Base-by-base conservation (phyloP, 1,284 basidiomycete species). In the Malassezia sp. region DNA sequence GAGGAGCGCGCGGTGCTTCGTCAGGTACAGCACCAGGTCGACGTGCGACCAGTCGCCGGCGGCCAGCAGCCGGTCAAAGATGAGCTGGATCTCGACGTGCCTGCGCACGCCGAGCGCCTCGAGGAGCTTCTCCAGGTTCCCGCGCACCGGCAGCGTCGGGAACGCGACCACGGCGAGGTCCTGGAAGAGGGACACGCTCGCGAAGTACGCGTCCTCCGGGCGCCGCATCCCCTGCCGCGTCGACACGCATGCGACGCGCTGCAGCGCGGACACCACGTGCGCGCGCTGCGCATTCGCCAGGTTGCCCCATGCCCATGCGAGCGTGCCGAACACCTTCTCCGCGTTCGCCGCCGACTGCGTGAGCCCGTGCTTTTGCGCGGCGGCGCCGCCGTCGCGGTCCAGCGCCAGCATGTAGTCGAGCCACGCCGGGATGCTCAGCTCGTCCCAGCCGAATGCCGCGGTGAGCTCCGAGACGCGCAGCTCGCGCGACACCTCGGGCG, bases 151-250 rank as follows among this genome's bases (percentile, higher is more conserved):
- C 0, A 70, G 54, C 10, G 82, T 84, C 0, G 86, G 79, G 37
- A 96, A 73, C 1, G 76, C 78, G 2, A 91, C 80, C 22, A 90
- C 79, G 1, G 59, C 62, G 18, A 95, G 74, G 70, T 97, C 90
- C 11, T 80, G 77, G 69, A 97, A 96, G 9, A 96, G 75, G 52
- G 85, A 79, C 28, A 84, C 86, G 56, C 80, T 86, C 18, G 83
- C 75, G 68, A 96, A 90, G 72, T 99, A 99, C 5, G 87, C 77
- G 49, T 89, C 79, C 6, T 74, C 72, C 0, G 91, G 85, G 42
- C 57, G 57, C 59, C 79, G 81, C 74, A 91, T 77, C 6, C 89
- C 89, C 14, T 73, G 72, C 3, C 81, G 80, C 0, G 89, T 91
- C 0, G 83, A 88, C n/a, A 99, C 79, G 60, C 87, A 90, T 0